Evolutionary conservation across 768 basidiomycete genomes (phyloP), one percentile per base, ranked within the genome.

Genomic region (Tylopilus sp.): DNA sequence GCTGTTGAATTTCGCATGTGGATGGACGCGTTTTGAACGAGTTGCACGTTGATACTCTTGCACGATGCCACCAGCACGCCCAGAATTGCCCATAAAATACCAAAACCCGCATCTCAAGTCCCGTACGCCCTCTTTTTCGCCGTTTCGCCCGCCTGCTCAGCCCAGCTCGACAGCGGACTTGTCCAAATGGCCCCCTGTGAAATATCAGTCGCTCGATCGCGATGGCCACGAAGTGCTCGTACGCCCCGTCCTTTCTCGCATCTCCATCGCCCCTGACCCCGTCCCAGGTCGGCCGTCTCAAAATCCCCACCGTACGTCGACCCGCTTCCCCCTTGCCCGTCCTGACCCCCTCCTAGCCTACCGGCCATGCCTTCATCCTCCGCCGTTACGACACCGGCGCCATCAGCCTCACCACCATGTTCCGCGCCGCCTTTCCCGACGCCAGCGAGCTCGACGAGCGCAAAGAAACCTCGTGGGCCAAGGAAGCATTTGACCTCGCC

Each of bases 361-460:
- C 74, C 14, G 85, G 87, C 31, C 94, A 98, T 72, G 92, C 95
- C 22, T 98, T 97, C 69, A 91, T 98, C 65, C 85, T 98, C 31
- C 84, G 94, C 41, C 85, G 95, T 50, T 94, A 89, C 62, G 95
- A 98, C 72, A 96, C 94, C 4, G 86, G 89, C 54, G 92, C 92
- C 19, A 82, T 98, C 71, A 89, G 87, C 58, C 81, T 94, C 11
- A 96, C 94, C 11, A 96, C 94, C 52, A 96, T 98, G 93, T 96
- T 90, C 74, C 89, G 93, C 53, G 93, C 93, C 9, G 92, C 92
- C 0, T 98, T 92, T 70, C 94, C 94, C 11, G 81, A 78, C 34
- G 89, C 92, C 4, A 74, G 76, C 38, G 90, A 93, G 2, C 74
- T 78, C 44, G 84, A 87, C 17, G 94, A 98, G 70, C 86, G 82